Base-by-base conservation (phyloP, 352 stramenopile genomes). In the Pythium aphanidermatum region DNA sequence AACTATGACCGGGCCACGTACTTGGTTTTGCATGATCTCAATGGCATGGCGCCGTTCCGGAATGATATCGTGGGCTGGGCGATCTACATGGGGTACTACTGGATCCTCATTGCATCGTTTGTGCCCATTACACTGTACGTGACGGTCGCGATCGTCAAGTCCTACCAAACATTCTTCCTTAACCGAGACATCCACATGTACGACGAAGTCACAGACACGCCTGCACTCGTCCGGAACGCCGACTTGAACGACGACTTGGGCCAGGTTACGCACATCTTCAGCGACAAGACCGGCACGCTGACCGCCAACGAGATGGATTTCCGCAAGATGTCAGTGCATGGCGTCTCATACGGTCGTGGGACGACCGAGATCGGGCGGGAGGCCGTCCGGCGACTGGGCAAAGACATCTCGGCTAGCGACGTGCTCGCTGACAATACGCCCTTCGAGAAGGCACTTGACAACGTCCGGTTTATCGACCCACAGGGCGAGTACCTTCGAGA, bases 301-400 rank as follows among this genome's bases (percentile, higher is more conserved):
- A 95, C 83, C 16, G 78, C 78, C 3, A 95, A 93, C 58, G 78
- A 89, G 48, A 93, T 95, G 83, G 78, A 92, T 39, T 93, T 92
- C 40, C 76, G 83, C 37, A 93, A 93, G 50, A 88, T 95, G 74
- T 86, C 73, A 34, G 70, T 95, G 33, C 70, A 91, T 38, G 83
- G 81, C 16, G 60, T 86, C 3, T 87, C 76, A 1, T 95, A 93
- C 38, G 83, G 81, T 8, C 74, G 75, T 10, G 83, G 79, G 11
- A 92, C 76, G 19, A 90, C 82, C 7, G 80, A 92, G 58, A 93
- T 95, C 27, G 83, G 83, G 0, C 75, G 79, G 2, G 82, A 88
- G 25, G 83, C 82, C 9, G 66, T 79, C 12, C 72, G 70, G 2
- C 58, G 81, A 7, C 62, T 86, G 11, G 83, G 83, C 2, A 89